These are phyloP conservation scores for Coniferiporia weirii DNA, from an alignment of 1,284 basidiomycete species.

Conservation along the genomic window DNA sequence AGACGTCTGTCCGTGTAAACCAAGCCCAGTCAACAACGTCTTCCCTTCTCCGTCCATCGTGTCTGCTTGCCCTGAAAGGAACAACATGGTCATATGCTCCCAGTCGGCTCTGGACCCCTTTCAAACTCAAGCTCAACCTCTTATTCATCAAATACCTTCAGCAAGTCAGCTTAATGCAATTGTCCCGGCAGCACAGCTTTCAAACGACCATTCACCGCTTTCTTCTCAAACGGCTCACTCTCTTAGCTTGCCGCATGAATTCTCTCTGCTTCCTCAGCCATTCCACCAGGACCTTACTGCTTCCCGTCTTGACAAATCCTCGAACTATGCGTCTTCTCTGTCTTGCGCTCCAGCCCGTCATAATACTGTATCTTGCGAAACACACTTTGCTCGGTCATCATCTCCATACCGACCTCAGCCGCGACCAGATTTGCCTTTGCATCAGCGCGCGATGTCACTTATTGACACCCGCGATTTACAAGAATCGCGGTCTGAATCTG, in stretches of 20 bases:
- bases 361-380: background rate
- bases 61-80: background rate
- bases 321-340: background rate
- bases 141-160: background rate
- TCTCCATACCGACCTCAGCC: background rate
- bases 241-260: conserved; percentile 3
- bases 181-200: background rate
- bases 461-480: background rate
- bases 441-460: background rate
- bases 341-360: background rate
- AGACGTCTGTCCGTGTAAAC: conserved; percentile 66
- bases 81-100: background rate
- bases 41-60: conserved; percentile 5
- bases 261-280: conserved; percentile 3
- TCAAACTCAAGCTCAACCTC: background rate
- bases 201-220: background rate
- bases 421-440: background rate
- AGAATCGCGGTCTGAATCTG: background rate
- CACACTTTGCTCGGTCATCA: background rate
- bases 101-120: background rate
- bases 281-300: background rate
- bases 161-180: background rate
- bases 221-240: conserved; percentile 1
- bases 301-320: background rate
- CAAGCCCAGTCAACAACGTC: conserved; percentile 30